Conservation (phyloP, 2,329 filamentous ascomycete genomes). For the Claviceps africana region DNA sequence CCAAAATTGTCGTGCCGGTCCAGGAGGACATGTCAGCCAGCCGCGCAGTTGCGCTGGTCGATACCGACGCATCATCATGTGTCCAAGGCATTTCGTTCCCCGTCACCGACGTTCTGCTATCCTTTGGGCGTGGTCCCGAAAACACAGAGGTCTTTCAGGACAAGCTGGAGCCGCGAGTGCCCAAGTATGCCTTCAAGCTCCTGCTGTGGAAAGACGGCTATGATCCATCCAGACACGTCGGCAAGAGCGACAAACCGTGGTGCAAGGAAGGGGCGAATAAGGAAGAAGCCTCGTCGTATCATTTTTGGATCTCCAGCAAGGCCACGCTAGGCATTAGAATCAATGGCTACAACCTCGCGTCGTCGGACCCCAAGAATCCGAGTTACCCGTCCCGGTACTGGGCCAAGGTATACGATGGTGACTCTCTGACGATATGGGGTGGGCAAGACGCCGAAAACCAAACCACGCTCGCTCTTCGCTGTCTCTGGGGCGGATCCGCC, state of each 20-base stretch:
- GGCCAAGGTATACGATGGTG: constrained; percentile 62
- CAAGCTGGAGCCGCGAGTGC: constrained; percentile 53
- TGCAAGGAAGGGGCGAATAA: constrained; percentile 14
- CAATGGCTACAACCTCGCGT: constrained; percentile 54
- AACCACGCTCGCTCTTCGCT: constrained; percentile 37
- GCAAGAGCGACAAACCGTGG: constrained; percentile 40
- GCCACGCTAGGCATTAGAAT: constrained; percentile 62
- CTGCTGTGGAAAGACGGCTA: constrained; percentile 58
- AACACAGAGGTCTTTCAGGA: constrained; percentile 57
- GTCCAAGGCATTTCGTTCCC: constrained; percentile 48
- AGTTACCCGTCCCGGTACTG: constrained; percentile 42
- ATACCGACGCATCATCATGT: constrained; percentile 51
- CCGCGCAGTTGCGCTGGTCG: constrained; percentile 48
- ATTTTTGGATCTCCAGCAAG: constrained; percentile 67
- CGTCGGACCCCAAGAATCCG: constrained; percentile 39
- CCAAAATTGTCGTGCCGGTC: constrained; percentile 22
- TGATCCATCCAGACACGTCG: constrained; percentile 39
- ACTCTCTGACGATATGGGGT: constrained; percentile 60
- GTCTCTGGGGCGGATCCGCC: constrained; percentile 43
- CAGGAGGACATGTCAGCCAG: constrained; percentile 20
- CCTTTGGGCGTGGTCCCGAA: constrained; percentile 59
- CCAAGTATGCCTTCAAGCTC: constrained; percentile 69
- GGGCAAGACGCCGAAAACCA: constrained; percentile 25
- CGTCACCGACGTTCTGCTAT: constrained; percentile 52
- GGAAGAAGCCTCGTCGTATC: constrained; percentile 39